Conservation (phyloP, 2,329 filamentous ascomycete genomes). For the Fusarium solani-melongenae region DNA sequence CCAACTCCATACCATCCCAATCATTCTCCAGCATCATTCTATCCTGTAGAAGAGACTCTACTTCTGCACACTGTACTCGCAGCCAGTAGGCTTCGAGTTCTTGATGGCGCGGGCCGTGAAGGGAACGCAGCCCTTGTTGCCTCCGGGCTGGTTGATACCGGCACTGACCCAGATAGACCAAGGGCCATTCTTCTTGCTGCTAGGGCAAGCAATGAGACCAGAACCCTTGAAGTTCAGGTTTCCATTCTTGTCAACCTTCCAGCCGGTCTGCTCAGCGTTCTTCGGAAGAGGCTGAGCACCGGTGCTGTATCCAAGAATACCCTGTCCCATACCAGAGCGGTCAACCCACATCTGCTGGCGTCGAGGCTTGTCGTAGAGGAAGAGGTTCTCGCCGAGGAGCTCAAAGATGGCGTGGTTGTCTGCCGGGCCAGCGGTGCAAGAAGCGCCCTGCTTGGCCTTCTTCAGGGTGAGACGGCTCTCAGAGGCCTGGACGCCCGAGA, state of each 20-base stretch:
- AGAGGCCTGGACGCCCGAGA: slow-evolving; percentile 57
- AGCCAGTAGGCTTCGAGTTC: background rate
- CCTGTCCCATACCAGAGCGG: slow-evolving; percentile 69
- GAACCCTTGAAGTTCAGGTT: slow-evolving; percentile 50
- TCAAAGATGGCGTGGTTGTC: slow-evolving; percentile 61
- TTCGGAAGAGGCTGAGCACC: slow-evolving; percentile 51
- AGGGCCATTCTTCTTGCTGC: background rate
- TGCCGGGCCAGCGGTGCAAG: slow-evolving; percentile 55
- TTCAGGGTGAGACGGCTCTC: slow-evolving; percentile 57
- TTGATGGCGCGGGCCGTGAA: background rate
- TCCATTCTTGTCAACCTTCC: slow-evolving; percentile 54
- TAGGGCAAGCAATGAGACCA: background rate
- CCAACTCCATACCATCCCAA: background rate
- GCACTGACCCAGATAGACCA: background rate
- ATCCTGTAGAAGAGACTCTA: background rate
- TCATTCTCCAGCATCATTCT: background rate
- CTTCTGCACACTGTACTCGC: background rate
- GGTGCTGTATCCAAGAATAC: slow-evolving; percentile 63
- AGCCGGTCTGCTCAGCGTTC: slow-evolving; percentile 60
- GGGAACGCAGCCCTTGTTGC: background rate
- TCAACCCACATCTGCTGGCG: slow-evolving; percentile 65
- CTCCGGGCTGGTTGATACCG: background rate
- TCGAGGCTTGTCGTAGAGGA: slow-evolving; percentile 54
- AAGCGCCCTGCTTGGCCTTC: slow-evolving; percentile 57
- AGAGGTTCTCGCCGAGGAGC: slow-evolving; percentile 57